Evolutionary conservation across 306 rosid species (phyloP).

Genomic region (Cucurbita ficifolia): DNA sequence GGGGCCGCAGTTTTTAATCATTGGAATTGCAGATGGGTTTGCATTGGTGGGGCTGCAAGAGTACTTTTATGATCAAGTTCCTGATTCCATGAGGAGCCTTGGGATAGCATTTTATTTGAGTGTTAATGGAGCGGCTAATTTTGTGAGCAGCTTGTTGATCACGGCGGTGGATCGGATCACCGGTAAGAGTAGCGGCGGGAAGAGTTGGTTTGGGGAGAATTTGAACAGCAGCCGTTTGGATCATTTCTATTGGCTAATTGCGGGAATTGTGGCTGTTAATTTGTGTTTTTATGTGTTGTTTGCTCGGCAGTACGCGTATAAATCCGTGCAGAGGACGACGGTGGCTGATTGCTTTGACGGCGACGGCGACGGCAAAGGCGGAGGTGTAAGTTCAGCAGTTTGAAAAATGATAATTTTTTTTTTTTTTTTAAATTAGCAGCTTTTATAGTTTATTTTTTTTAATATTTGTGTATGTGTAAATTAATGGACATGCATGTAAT

Average conservation of each 20-base stretch:
- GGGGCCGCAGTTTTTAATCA: conserved; percentile 59
- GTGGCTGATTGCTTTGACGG: conserved; percentile 1
- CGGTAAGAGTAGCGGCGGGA: not conserved
- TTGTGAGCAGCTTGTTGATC: not conserved
- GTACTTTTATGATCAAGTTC: conserved; percentile 81
- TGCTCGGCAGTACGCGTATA: not conserved
- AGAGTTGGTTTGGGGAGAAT: conserved; percentile 11
- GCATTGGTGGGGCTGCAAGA: conserved; percentile 77
- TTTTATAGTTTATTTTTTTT: not conserved
- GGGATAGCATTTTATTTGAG: conserved; percentile 74
- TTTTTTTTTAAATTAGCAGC: not conserved
- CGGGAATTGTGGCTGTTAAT: not conserved
- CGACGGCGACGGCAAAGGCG: not conserved
- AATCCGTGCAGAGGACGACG: not conserved
- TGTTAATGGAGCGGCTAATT: conserved; percentile 21
- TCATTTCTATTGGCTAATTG: not conserved
- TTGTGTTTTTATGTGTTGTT: conserved; percentile 1
- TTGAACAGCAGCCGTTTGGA: conserved; percentile 12
- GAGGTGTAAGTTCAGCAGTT: not conserved
- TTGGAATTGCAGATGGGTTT: conserved; percentile 88
- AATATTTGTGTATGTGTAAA: not conserved
- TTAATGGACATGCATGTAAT: not conserved
- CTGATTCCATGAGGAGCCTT: conserved; percentile 84
- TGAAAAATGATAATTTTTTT: no score
- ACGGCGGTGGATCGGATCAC: conserved; percentile 6